Evolutionary conservation across 2,329 filamentous ascomycete genomes (phyloP).

Genomic region (Calonectria fujianensis): DNA sequence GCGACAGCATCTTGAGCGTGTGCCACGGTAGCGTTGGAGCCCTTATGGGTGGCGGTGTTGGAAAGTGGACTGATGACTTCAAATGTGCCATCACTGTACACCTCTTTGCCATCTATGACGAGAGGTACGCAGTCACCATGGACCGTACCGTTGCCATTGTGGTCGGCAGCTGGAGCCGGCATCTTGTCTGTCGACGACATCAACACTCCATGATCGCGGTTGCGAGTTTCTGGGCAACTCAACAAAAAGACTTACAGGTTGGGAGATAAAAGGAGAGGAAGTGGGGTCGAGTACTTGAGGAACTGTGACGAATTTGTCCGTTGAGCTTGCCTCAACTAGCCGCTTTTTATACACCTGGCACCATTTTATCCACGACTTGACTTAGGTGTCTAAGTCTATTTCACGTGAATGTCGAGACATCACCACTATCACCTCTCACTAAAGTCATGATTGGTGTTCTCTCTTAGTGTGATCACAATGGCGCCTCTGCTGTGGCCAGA

Average conservation of each 20-base stretch:
- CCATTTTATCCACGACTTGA: neutral
- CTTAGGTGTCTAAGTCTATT: neutral
- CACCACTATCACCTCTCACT: neutral
- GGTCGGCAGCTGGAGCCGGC: neutral
- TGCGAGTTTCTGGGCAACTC: neutral
- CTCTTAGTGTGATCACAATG: neutral
- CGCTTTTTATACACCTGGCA: neutral
- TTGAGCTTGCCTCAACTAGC: neutral
- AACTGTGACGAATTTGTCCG: neutral
- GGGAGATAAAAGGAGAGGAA: neutral
- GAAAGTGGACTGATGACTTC: conserved; percentile 74
- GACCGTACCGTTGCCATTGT: neutral
- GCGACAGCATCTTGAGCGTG: conserved; percentile 70
- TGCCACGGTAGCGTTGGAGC: conserved; percentile 71
- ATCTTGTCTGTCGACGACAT: conserved; percentile 6
- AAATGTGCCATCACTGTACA: conserved; percentile 69
- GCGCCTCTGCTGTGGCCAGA: neutral
- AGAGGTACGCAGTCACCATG: conserved; percentile 59
- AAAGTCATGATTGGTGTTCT: neutral
- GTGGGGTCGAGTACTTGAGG: no score
- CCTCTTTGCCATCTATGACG: conserved; percentile 67
- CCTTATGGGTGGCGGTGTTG: conserved; percentile 69
- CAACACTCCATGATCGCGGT: neutral
- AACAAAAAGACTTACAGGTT: neutral
- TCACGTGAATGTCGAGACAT: neutral